A percentile compares a stretch with the other conserved stretches of the same genome.
Evolutionary conservation across 371 early-diverging fungal genomes (phyloP).

Genomic region (Smittium culicis): DNA sequence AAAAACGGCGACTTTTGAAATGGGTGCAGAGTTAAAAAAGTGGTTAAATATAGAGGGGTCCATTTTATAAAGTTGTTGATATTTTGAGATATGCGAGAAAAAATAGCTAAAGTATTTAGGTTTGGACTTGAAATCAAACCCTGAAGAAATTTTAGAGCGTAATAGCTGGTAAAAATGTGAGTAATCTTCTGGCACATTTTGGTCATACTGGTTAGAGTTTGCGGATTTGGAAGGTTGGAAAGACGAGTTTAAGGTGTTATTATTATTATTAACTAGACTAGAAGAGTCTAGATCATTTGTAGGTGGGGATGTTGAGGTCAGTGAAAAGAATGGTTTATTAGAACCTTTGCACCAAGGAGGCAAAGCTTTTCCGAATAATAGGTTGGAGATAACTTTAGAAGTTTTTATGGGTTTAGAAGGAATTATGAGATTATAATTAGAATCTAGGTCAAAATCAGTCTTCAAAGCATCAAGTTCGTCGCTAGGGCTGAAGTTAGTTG

Average conservation of each 20-base stretch:
- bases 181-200: too few relatives aligned
- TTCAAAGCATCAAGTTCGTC: background rate
- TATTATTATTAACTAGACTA: background rate
- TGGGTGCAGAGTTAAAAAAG: background rate
- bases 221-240: background rate
- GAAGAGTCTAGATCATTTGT: background rate
- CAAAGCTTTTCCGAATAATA: background rate
- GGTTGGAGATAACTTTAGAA: background rate
- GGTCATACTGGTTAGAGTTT: too few relatives aligned
- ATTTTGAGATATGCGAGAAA: background rate
- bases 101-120: background rate
- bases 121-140: background rate
- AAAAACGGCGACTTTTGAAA: background rate
- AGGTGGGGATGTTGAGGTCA: background rate
- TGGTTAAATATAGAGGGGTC: background rate
- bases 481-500: background rate
- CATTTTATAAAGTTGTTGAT: background rate
- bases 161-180: background rate
- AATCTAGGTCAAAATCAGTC: background rate
- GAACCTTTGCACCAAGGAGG: background rate
- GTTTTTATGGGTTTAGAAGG: background rate
- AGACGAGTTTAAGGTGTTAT: background rate
- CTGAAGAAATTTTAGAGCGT: background rate
- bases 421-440: background rate
- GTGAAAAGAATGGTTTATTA: background rate